These are phyloP conservation scores for Flagelloscypha sp. DNA, from an alignment of 768 basidiomycete genomes.

Conservation along the genomic window DNA sequence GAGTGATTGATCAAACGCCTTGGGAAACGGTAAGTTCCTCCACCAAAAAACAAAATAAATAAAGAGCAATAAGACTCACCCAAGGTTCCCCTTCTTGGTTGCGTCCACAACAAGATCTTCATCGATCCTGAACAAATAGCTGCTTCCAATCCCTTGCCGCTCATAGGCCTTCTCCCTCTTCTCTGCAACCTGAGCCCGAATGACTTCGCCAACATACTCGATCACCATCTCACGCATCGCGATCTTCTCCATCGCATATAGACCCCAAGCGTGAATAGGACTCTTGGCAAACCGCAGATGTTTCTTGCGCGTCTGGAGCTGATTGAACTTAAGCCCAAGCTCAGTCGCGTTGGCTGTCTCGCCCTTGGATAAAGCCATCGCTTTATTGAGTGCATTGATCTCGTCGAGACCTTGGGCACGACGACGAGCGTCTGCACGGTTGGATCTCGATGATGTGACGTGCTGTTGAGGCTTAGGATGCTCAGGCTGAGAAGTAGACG, in stretches of 20 bases:
- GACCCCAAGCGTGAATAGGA: conserved; percentile 96
- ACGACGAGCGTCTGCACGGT: conserved; percentile 86
- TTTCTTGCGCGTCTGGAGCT: conserved; percentile 96
- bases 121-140: conserved; percentile 96
- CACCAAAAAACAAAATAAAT: conserved; percentile 8
- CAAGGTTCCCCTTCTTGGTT: conserved; percentile 97
- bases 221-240: conserved; percentile 96
- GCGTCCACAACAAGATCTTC: conserved; percentile 98
- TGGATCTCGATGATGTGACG: conserved; percentile 74
- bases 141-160: conserved; percentile 94
- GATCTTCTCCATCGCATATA: conserved; percentile 97
- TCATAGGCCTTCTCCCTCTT: conserved; percentile 96
- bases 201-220: conserved; percentile 98
- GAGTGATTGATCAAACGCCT: conserved; percentile 98
- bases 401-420: conserved; percentile 91
- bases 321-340: conserved; percentile 93
- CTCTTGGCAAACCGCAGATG: conserved; percentile 91
- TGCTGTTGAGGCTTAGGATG: conserved; percentile 42
- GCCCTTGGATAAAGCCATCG: conserved; percentile 66
- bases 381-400: conserved; percentile 84
- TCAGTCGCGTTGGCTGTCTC: conserved; percentile 65
- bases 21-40: conserved; percentile 7
- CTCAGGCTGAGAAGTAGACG: conserved; percentile 32
- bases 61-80: conserved; percentile 46
- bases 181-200: conserved; percentile 91